Evolutionary conservation across 1,284 basidiomycete genomes (phyloP).

Genomic region (Earliella scabrosa): DNA sequence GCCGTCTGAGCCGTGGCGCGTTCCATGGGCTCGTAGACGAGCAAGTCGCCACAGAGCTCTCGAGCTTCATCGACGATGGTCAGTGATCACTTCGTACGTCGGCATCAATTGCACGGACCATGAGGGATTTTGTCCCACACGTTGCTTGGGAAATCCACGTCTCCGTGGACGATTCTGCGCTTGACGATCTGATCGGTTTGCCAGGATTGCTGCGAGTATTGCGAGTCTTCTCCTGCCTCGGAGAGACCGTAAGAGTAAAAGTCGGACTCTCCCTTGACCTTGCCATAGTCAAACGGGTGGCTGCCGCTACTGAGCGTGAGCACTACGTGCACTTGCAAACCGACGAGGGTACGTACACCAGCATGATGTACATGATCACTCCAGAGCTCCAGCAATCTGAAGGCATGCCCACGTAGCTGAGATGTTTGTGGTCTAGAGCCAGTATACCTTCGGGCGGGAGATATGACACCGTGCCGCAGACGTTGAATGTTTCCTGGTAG

Average conservation of each 20-base stretch:
- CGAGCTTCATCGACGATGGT: slow-evolving; percentile 61
- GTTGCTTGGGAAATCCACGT: slow-evolving; percentile 54
- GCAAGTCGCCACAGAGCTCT: slow-evolving; percentile 56
- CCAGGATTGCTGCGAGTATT: slow-evolving; percentile 51
- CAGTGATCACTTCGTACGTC: no score
- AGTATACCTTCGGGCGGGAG: slow-evolving; percentile 84
- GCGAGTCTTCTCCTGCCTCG: slow-evolving; percentile 35
- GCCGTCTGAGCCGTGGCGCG: slow-evolving; percentile 68
- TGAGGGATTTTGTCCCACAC: slow-evolving; percentile 60
- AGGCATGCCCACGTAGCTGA: slow-evolving; percentile 78
- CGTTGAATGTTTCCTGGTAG: slow-evolving; percentile 78
- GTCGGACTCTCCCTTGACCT: slow-evolving; percentile 29
- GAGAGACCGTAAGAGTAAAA: slow-evolving; percentile 39
- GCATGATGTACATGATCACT: slow-evolving; percentile 79
- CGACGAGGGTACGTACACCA: slow-evolving; percentile 56
- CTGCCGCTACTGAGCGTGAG: slow-evolving; percentile 50
- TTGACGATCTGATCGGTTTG: slow-evolving; percentile 65
- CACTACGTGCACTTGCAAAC: background rate
- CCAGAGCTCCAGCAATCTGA: slow-evolving; percentile 87
- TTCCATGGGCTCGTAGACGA: slow-evolving; percentile 55
- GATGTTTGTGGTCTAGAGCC: slow-evolving; percentile 70
- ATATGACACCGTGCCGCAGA: slow-evolving; percentile 83
- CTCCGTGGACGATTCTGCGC: slow-evolving; percentile 66
- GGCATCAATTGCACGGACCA: no score
- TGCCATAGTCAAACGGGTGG: slow-evolving; percentile 70